phyloP scores from a whole-genome alignment of 345 rosid species.

The Salix udensis region DNA sequence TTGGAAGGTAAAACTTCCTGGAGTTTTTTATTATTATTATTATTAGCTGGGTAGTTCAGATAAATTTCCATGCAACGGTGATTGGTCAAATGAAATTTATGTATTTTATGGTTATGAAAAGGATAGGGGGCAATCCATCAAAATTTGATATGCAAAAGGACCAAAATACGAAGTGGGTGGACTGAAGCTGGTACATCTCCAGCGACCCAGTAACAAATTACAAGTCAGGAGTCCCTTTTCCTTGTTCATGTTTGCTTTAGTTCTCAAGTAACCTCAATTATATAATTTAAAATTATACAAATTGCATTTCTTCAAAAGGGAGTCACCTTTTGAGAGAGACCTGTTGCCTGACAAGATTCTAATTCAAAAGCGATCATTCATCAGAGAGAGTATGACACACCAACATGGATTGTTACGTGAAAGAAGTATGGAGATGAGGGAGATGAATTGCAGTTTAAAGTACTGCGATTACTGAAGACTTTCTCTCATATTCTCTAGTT shows the following conservation, averaged over 20 bases:
- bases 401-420: too few relatives aligned
- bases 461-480: too few relatives aligned
- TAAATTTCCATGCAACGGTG: constrained; percentile 12
- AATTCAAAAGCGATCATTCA: not conserved
- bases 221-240: constrained; percentile 76
- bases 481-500: not conserved
- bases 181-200: constrained; percentile 28
- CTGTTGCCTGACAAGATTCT: constrained; percentile 15
- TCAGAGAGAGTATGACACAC: not conserved
- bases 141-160: not conserved
- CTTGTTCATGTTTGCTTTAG: constrained; percentile 32
- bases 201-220: constrained; percentile 69
- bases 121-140: not conserved
- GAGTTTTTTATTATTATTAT: not conserved
- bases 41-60: not conserved
- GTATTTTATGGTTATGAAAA: not conserved
- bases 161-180: constrained; percentile 24
- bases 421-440: not conserved
- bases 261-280: constrained; percentile 34
- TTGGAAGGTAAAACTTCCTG: not conserved
- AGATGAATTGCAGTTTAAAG: not conserved
- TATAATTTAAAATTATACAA: constrained; percentile 2
- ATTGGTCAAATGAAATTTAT: constrained; percentile 3
- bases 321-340: constrained; percentile 29
- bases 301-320: constrained; percentile 22